Base-by-base conservation (phyloP, 768 basidiomycete species). In the Omphalotus guepiniiformis region DNA sequence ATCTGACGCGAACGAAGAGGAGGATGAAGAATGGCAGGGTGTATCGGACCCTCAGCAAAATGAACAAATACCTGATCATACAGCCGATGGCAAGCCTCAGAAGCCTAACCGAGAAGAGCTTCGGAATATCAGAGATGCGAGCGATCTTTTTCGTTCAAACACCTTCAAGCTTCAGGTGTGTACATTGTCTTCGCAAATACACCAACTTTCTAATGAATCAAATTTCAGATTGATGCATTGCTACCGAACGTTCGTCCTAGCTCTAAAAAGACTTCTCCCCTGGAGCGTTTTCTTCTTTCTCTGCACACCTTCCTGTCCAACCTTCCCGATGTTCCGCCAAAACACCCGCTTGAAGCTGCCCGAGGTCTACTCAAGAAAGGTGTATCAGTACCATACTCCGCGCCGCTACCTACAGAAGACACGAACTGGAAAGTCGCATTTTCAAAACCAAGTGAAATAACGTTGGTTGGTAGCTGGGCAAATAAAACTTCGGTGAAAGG, bases 381-480 rank as follows among this genome's bases (percentile, higher is more conserved):
- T 5, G 63, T 89, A 8, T 69, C 80, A 2, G 78, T 92, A 0
- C 85, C 88, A 0, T 89, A 84, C 58, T 75, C 81, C 1, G 57
- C 75, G 1, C 91, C 92, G 0, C 67, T 78, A 19, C 90, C 89
- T 0, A 74, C 80, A 0, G 79, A 85, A 59, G 87, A 89, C 28
- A 82, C 83, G 0, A 92, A 93, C 47, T 96, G 93, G 93, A 92
- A 82, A 42, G 83, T 96, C 18, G 75, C 81, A 0, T 96, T 88
- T 57, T 81, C 87, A 53, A 76, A 73, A 36, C 94, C 93, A 1
- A 73, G 68, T 21, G 88, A 92, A 48, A 79, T 95, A 16, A 71
- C 79, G 5, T 65, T 97, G 3, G 82, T 84, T 1, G 93, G 94
- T 11, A 92, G 89, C 54, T 97, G 93, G 92, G 78, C 83, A 0